These are phyloP conservation scores for Aspergillus japonicus DNA, from an alignment of 2,329 filamentous ascomycete genomes.

Conservation along the genomic window DNA sequence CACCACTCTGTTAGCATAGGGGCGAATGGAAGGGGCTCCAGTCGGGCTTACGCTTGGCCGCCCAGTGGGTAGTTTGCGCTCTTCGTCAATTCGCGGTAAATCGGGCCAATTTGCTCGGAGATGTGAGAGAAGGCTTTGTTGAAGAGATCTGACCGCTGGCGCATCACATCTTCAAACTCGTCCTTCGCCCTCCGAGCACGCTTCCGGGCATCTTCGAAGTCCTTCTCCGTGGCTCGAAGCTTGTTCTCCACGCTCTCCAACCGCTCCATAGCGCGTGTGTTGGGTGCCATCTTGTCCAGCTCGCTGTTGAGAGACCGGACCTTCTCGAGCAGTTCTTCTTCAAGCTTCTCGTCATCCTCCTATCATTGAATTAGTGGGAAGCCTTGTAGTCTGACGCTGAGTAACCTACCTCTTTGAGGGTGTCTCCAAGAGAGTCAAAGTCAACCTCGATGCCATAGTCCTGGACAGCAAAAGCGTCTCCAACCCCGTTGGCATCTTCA, in stretches of 20 bases:
- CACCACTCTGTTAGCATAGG: slow-evolving; percentile 1
- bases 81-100: slow-evolving; percentile 93
- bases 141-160: slow-evolving; percentile 83
- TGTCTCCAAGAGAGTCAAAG: slow-evolving; percentile 77
- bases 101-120: slow-evolving; percentile 85
- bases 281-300: slow-evolving; percentile 91
- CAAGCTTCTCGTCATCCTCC: slow-evolving; percentile 68
- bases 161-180: slow-evolving; percentile 79
- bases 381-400: no score
- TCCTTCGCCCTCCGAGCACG: slow-evolving; percentile 73
- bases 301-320: slow-evolving; percentile 72
- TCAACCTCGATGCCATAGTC: slow-evolving; percentile 91
- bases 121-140: slow-evolving; percentile 95
- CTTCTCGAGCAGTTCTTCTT: slow-evolving; percentile 73
- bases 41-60: slow-evolving; percentile 59
- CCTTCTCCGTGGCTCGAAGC: slow-evolving; percentile 78
- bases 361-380: slow-evolving; percentile 34
- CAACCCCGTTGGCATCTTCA: slow-evolving; percentile 56
- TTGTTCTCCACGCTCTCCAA: slow-evolving; percentile 81
- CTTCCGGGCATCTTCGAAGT: slow-evolving; percentile 81
- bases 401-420: slow-evolving; percentile 69
- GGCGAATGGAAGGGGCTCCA: background rate
- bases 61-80: slow-evolving; percentile 91
- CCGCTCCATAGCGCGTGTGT: slow-evolving; percentile 92
- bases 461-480: slow-evolving; percentile 64